A percentile compares a stretch with the other conserved stretches of the same genome.
These are phyloP conservation scores for Nevesoporus exiguus DNA, from an alignment of 768 basidiomycete species.

Conservation along the genomic window DNA sequence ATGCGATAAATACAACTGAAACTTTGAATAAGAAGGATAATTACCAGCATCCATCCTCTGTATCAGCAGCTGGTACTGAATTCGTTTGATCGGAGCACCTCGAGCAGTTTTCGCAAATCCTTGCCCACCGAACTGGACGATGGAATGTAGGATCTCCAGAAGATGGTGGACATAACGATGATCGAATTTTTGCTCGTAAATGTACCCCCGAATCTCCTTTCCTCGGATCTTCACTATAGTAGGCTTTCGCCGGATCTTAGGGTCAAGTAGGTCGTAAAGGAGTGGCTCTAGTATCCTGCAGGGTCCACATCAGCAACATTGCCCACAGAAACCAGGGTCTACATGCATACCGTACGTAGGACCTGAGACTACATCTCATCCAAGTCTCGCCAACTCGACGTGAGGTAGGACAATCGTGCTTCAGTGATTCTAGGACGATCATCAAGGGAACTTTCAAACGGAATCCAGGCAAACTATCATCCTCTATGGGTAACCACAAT, in stretches of 20 bases:
- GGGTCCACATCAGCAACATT: background rate
- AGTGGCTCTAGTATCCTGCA: constrained; percentile 87
- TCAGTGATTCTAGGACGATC: constrained; percentile 79
- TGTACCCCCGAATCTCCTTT: constrained; percentile 61
- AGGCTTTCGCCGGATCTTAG: constrained; percentile 53
- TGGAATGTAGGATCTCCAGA: constrained; percentile 70
- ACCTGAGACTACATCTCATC: constrained; percentile 93
- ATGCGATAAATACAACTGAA: constrained; percentile 7
- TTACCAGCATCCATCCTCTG: constrained; percentile 60
- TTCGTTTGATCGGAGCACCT: constrained; percentile 57
- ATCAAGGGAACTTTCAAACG: constrained; percentile 83
- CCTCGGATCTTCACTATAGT: constrained; percentile 53
- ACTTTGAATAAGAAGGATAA: constrained; percentile 9
- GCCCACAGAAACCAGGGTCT: background rate
- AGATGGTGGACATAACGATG: constrained; percentile 69
- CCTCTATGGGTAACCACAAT: constrained; percentile 49
- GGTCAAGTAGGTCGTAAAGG: constrained; percentile 71
- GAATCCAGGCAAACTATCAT: constrained; percentile 76
- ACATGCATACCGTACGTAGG: constrained; percentile 70
- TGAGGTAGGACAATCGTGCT: constrained; percentile 67
- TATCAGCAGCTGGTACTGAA: constrained; percentile 59
- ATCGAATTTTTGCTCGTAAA: constrained; percentile 76
- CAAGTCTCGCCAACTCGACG: constrained; percentile 89
- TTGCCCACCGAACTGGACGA: constrained; percentile 86
- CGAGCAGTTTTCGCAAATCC: constrained; percentile 78